Percentiles rank a stretch among this genome's conserved stretches.
Conservation (phyloP, 2,329 filamentous ascomycete species). For the Penicillium sp. region DNA sequence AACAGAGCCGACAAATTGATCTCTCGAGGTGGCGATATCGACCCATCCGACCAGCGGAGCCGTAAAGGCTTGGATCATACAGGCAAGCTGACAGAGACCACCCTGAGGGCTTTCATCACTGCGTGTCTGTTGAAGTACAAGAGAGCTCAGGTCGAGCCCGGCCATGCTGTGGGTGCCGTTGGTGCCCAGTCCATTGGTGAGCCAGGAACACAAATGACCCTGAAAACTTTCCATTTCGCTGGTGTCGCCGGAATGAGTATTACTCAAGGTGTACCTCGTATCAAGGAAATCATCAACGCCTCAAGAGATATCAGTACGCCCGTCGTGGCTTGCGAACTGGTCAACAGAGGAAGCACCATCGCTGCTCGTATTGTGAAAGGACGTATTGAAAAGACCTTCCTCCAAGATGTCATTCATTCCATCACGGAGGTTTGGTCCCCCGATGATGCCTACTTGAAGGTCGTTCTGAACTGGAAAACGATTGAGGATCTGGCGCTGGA, state of each 20-base stretch:
- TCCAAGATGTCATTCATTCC: constrained; percentile 75
- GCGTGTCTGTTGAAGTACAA: constrained; percentile 88
- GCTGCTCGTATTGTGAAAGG: constrained; percentile 90
- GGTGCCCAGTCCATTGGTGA: constrained; percentile 98
- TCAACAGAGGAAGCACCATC: constrained; percentile 70
- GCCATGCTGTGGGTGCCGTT: constrained; percentile 92
- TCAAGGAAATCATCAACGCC: constrained; percentile 99
- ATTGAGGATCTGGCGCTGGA: constrained; percentile 80
- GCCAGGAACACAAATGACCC: constrained; percentile 96
- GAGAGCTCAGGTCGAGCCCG: constrained; percentile 86
- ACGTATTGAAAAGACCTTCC: constrained; percentile 89
- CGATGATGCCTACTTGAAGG: constrained; percentile 69
- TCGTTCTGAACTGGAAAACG: constrained; percentile 76
- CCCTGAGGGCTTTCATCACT: constrained; percentile 71
- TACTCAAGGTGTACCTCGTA: constrained; percentile 97
- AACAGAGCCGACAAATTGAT: constrained; percentile 61
- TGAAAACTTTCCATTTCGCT: constrained; percentile 99
- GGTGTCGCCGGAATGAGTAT: constrained; percentile 99
- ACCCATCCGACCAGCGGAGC: constrained; percentile 28
- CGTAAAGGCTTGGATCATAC: constrained; percentile 60
- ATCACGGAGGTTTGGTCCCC: constrained; percentile 88
- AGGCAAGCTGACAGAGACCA: constrained; percentile 75
- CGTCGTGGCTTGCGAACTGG: constrained; percentile 81
- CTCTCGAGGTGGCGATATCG: constrained; percentile 31
- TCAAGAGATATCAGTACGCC: constrained; percentile 92